Evolutionary conservation across 352 stramenopile genomes (phyloP).

Genomic region (Globisporangium heterothallicum): DNA sequence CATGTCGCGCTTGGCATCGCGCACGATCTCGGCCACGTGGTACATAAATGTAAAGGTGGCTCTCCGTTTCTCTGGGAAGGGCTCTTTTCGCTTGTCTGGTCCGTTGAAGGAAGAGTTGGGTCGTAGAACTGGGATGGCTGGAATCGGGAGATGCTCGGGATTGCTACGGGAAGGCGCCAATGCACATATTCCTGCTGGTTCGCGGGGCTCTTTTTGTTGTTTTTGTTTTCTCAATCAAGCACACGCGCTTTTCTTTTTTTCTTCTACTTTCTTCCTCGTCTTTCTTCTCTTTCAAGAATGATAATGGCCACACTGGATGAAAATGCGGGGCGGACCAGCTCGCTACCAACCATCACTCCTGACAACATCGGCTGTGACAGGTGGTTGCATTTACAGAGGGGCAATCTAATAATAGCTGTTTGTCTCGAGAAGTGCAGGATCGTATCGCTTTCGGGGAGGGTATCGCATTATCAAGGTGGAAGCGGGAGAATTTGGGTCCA

Average conservation of each 20-base stretch:
- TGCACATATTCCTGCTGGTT: neutral
- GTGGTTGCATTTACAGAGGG: neutral
- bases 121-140: neutral
- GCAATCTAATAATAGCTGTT: neutral
- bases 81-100: no score
- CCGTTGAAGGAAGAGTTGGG: no score
- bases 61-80: neutral
- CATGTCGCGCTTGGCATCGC: slow-evolving; percentile 75
- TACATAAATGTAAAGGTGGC: slow-evolving; percentile 40
- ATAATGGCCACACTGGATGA: neutral
- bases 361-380: neutral
- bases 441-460: neutral
- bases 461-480: neutral
- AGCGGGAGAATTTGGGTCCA: neutral
- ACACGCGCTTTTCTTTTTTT: neutral
- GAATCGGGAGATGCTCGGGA: neutral
- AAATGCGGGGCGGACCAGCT: slow-evolving; percentile 1
- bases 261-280: neutral
- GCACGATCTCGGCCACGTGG: slow-evolving; percentile 79
- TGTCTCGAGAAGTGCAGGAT: no score
- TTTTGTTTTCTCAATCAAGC: no score
- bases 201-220: no score
- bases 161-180: neutral
- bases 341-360: slow-evolving; percentile 1
- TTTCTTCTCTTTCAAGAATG: neutral